Conservation (phyloP, 352 stramenopile genomes). For the Phytophthora capsici region DNA sequence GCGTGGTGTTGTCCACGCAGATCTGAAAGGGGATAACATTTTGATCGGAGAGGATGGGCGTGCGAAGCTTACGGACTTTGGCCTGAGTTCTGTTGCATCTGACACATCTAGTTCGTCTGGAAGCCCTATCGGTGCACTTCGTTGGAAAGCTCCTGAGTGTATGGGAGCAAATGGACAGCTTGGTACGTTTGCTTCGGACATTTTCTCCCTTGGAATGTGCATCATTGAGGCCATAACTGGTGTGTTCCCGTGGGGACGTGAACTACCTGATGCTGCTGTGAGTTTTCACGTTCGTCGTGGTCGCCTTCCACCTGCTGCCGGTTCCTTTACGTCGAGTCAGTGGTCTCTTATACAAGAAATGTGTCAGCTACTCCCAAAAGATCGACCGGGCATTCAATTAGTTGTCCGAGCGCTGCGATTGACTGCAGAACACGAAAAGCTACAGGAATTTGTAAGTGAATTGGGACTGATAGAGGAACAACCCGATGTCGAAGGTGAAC, state of each 20-base stretch:
- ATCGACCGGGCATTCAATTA: constrained; percentile 18
- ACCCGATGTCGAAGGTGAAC: not conserved
- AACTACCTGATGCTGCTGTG: constrained; percentile 22
- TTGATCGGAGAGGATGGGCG: constrained; percentile 26
- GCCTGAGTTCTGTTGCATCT: constrained; percentile 16
- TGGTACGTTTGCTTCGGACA: not conserved
- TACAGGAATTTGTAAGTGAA: constrained; percentile 3
- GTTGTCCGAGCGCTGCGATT: constrained; percentile 15
- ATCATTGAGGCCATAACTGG: constrained; percentile 25
- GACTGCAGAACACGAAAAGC: constrained; percentile 3
- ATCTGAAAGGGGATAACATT: constrained; percentile 39
- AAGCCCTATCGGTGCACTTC: constrained; percentile 16
- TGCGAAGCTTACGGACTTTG: constrained; percentile 40
- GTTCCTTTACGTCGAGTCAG: constrained; percentile 18
- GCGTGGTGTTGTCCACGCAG: constrained; percentile 25
- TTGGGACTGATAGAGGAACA: not conserved
- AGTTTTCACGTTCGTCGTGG: constrained; percentile 17
- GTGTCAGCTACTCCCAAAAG: constrained; percentile 13
- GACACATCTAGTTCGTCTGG: not conserved
- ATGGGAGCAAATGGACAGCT: not conserved
- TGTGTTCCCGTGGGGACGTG: constrained; percentile 14
- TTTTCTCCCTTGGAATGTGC: constrained; percentile 24
- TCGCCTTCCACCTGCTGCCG: not conserved
- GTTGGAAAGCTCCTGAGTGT: not conserved
- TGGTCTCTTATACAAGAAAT: constrained; percentile 30